Conservation (phyloP, 2,329 filamentous ascomycete genomes). For the Claviceps arundinis region DNA sequence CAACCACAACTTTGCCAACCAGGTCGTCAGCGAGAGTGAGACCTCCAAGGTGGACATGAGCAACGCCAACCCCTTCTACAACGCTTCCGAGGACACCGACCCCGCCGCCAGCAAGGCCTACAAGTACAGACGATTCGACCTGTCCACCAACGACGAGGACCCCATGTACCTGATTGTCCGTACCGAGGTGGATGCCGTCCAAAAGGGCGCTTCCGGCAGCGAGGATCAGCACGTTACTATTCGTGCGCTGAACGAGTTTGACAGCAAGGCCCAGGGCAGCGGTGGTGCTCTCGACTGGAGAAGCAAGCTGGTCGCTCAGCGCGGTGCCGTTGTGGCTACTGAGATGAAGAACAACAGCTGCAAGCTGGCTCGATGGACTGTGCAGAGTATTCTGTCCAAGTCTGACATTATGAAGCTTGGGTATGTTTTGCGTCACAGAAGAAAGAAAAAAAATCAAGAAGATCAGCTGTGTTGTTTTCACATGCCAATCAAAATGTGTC, state of each 20-base stretch:
- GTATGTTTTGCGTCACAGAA: slow-evolving; percentile 36
- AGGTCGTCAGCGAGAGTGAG: slow-evolving; percentile 78
- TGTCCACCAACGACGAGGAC: slow-evolving; percentile 89
- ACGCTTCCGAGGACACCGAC: slow-evolving; percentile 80
- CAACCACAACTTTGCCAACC: slow-evolving; percentile 98
- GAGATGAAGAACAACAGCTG: slow-evolving; percentile 99
- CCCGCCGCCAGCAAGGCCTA: slow-evolving; percentile 92
- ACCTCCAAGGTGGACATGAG: slow-evolving; percentile 68
- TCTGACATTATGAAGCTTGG: slow-evolving; percentile 99
- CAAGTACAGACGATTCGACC: slow-evolving; percentile 95
- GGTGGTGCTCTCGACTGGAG: slow-evolving; percentile 96
- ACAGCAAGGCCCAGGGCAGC: slow-evolving; percentile 91
- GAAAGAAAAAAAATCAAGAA: too few relatives aligned
- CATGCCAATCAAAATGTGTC: too few relatives aligned
- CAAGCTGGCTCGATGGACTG: slow-evolving; percentile 96
- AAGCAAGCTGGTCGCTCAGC: slow-evolving; percentile 83
- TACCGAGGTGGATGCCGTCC: slow-evolving; percentile 86
- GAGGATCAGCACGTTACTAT: slow-evolving; percentile 86
- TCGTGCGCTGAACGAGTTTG: slow-evolving; percentile 97
- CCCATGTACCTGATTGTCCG: slow-evolving; percentile 87
- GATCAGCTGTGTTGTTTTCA: too few relatives aligned
- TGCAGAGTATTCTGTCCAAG: slow-evolving; percentile 90
- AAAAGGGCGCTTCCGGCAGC: slow-evolving; percentile 86
- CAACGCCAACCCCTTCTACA: slow-evolving; percentile 95
- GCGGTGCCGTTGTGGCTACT: slow-evolving; percentile 92